Evolutionary conservation across 768 basidiomycete genomes (phyloP), one percentile per base, ranked within the genome.

Genomic region (Lactarius trivialis): DNA sequence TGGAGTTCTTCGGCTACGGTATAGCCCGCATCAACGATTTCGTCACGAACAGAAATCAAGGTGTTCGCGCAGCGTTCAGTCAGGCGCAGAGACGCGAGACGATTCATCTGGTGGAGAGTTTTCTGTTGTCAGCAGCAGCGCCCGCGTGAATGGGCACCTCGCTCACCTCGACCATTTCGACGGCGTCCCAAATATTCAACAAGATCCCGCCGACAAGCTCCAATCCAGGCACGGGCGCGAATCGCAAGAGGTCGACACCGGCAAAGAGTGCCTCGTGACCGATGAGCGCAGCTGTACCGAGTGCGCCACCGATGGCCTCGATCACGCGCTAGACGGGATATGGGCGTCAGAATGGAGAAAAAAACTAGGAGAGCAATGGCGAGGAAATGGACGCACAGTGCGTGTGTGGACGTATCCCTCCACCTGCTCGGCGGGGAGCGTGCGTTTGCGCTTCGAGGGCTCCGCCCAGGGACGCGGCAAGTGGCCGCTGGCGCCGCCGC

Each of bases 61-160:
- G 86, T 79, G 15, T 82, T 82, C 0, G 89, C 89, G 64, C 88
- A 89, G 30, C 87, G 82, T 66, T 88, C 83, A 0, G 86, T 87
- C 8, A 91, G 77, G 11, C 87, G 84, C 32, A 91, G 76, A 67
- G 86, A 88, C 1, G 82, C 80, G 14, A 85, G 73, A 19, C 85
- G 78, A 64, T 91, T 89, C 65, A 81, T 82, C 89, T 91, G 65
- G 33, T n/a, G 43, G 4, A 60, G 39, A 36, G n/a, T n/a, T n/a
- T n/a, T 51, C 45, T 32, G 32, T 30, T 2, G 41, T 36, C 37
- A 28, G 11, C 4, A 0, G 30, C 2, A 32, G 24, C 26, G 17
- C 14, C 19, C 12, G 9, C 17, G 19, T 4, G 17, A 37, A 28
- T 45, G 21, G 45, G 11, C 15, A 2, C 41, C 17, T 12, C 7